Percentiles rank a stretch among this genome's conserved stretches.
phyloP scores from a whole-genome alignment of 179 eudicot species.

The Pouteria campechiana region DNA sequence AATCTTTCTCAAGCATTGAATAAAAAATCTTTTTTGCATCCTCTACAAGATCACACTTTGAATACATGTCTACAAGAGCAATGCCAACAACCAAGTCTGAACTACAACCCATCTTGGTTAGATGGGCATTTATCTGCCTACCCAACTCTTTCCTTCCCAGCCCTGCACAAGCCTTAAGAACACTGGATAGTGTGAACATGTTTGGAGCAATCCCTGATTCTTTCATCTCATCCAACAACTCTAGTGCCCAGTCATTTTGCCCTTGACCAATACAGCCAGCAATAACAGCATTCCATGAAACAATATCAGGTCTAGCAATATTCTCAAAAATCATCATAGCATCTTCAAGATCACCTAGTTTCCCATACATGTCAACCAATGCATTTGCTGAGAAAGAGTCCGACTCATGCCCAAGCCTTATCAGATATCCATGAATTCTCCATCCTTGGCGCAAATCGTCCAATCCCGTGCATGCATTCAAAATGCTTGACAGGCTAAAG shows the following conservation, averaged over 20 bases:
- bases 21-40: conserved; percentile 45
- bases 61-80: conserved; percentile 71
- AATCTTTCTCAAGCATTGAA: conserved; percentile 41
- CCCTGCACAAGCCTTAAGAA: conserved; percentile 74
- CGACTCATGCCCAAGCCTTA: conserved; percentile 58
- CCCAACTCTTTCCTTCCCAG: conserved; percentile 36
- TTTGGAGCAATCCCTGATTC: conserved; percentile 42
- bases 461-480: conserved; percentile 63
- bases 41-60: conserved; percentile 44
- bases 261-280: conserved; percentile 76
- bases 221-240: conserved; percentile 42
- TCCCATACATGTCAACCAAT: conserved; percentile 84
- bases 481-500: conserved; percentile 63
- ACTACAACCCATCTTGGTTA: conserved; percentile 42
- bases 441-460: conserved; percentile 44
- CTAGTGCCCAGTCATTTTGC: conserved; percentile 41
- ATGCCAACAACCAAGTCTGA: conserved; percentile 45
- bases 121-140: conserved; percentile 45
- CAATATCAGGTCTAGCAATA: conserved; percentile 53
- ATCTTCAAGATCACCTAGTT: conserved; percentile 39
- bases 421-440: conserved; percentile 50
- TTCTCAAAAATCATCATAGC: conserved; percentile 39
- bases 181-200: conserved; percentile 69
- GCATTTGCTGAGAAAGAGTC: conserved; percentile 76
- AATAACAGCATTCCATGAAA: conserved; percentile 80